phyloP scores from a whole-genome alignment of 441 rosid genomes.

The Raphanus hybrid region DNA sequence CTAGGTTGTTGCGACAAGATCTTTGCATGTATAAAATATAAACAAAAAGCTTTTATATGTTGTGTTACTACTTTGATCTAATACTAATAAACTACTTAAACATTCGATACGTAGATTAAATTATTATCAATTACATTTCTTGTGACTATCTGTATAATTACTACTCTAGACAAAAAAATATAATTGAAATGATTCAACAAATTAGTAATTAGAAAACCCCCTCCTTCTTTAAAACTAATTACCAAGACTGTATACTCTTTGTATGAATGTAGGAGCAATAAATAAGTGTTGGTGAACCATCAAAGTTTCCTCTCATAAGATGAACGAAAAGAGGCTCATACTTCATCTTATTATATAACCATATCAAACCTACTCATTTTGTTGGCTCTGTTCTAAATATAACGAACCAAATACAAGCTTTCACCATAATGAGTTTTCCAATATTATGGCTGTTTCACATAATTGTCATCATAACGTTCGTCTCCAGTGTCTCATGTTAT shows the following conservation, averaged over 20 bases:
- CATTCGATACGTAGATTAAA: background rate
- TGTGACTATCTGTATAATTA: background rate
- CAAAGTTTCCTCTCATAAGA: conserved; percentile 36
- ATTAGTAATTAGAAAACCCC: background rate
- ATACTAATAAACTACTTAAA: background rate
- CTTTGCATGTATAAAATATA: conserved; percentile 15
- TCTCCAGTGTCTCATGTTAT: conserved; percentile 41
- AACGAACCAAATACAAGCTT: conserved; percentile 25
- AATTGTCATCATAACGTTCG: conserved; percentile 31
- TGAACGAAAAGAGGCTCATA: conserved; percentile 43
- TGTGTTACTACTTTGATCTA: conserved; percentile 1
- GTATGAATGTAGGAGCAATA: conserved; percentile 36
- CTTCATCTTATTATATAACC: conserved; percentile 43
- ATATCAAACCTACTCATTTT: conserved; percentile 35
- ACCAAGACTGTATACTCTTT: conserved; percentile 44
- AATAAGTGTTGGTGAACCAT: conserved; percentile 51
- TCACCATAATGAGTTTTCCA: conserved; percentile 36
- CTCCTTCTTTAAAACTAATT: background rate
- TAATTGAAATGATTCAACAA: background rate
- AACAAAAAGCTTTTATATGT: background rate
- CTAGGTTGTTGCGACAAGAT: conserved; percentile 25
- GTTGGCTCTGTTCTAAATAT: conserved; percentile 29
- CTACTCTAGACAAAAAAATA: background rate
- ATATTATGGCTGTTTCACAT: conserved; percentile 31
- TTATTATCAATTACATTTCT: background rate